Conservation (phyloP, 176 grass and related monocot species). For the Sorghum bicolor region Sorghum_bicolor_NCBIv3 NC_012872.2:73204001-73204500, state of each 20-base stretch:
- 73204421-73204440: not conserved
- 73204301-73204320: not conserved
- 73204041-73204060: not conserved
- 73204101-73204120: not conserved
- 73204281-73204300: too few species aligned
- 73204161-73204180: constrained; percentile 17
- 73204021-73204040: not conserved
- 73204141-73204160: not conserved
- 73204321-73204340: not conserved
- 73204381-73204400: too few species aligned
- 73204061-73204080: too few species aligned
- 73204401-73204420: too few species aligned
- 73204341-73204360: not conserved
- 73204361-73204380: not conserved
- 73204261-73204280: not conserved
- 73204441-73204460: constrained; percentile 71
- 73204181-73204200: constrained; percentile 43
- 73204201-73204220: too few species aligned
- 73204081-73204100: not conserved
- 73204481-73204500: not conserved
- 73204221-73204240: not conserved
- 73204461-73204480: constrained; percentile 38
- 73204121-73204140: not conserved
- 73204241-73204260: not conserved
- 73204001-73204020: constrained; percentile 1